Evolutionary conservation across 495 filamentous ascomycete genomes (phyloP), one percentile per base, ranked within the genome.

Genomic region (Parmelia sp.): DNA sequence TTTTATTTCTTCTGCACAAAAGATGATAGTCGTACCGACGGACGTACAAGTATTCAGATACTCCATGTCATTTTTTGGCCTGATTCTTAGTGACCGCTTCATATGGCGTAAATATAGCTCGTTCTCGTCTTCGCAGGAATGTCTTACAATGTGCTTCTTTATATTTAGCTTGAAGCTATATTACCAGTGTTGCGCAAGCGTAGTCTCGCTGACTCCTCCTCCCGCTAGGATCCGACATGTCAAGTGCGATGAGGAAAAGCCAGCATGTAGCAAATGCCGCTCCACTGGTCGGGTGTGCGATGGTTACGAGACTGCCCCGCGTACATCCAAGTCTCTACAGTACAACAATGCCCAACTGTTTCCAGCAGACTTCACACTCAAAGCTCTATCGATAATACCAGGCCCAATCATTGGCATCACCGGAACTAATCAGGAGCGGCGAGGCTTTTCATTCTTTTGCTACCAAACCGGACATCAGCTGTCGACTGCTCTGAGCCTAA

Each of bases 211-310:
- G 17, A 44, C 40, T 8, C 40, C 17, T 19, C 14, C 4, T 4
- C 3, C 21, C 44, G 44, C n/a, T 62, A 81, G 79, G 64, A 68
- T 72, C 27, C 74, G 85, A 62, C 79, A 82, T 66, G 83, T 88
- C 47, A 88, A 88, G 73, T 88, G 85, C 75, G 84, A 85, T 74
- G 85, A 88, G 73, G 74, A 69, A 62, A 83, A 80, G 56, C 85
- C 85, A 10, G 67, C 74, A 15, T 88, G 85, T 66, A 71, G 71
- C 37, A 80, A 82, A 64, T 88, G 85, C 66, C 71, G 79, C 31
- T 70, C 66, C 27, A 80, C 78, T 0, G 80, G 80, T 4, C 74
- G 81, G 8, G 74, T 72, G 44, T 84, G 81, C 67, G 80, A 80
- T 64, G 72, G 76, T n/a, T 78, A 78, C 61, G 49, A 47, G 29